Evolutionary conservation across 805 yeast genomes (phyloP), one percentile per base, ranked within the genome.

Genomic region (Candida stauntonica): DNA sequence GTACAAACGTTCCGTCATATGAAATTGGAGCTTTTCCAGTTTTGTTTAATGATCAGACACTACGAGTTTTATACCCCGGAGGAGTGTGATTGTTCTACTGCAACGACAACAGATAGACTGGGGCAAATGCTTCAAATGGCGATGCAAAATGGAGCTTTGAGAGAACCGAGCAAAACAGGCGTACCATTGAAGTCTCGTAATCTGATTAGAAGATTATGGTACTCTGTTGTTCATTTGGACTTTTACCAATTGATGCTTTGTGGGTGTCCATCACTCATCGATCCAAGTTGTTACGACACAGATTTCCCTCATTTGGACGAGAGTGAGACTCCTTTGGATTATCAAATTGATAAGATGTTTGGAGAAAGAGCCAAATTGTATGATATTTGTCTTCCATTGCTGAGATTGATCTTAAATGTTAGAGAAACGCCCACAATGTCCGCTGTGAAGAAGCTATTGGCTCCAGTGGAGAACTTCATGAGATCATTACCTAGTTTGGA

Each of bases 141-240:
- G 1, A 26, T 52, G 9, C 44, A 41, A 29, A 47, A 45, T 30
- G 44, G 51, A 2, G 35, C 54, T 8, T 49, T 47, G 24, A 48
- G 57, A 36, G 58, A 54, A 29, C 57, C 58, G 6, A 35, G 45
- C 9, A 41, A 33, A 26, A 43, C 36, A 16, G 45, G 45, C 5
- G 35, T 39, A 1, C 36, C 42, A 4, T 17, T 36, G 30, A 36
- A 29, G 18, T n/a, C 17, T 7, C 33, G 40, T 12, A 53, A 52
- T 27, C 14, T 50, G 24, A 29, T 43, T n/a, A 47, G 58, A 47
- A 41, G 60, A 21, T 28, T 55, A 14, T 55, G 60, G 60, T 43
- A 44, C 19, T 36, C 41, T 18, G 38, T 52, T 17, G 36, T 46
- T 3, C 46, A 42, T 14, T 23, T 51, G 23, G 55, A 54, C 31